These are phyloP conservation scores for Suhomyces tanzawaensis DNA, from an alignment of 805 yeast species.

Conservation along the genomic window DNA sequence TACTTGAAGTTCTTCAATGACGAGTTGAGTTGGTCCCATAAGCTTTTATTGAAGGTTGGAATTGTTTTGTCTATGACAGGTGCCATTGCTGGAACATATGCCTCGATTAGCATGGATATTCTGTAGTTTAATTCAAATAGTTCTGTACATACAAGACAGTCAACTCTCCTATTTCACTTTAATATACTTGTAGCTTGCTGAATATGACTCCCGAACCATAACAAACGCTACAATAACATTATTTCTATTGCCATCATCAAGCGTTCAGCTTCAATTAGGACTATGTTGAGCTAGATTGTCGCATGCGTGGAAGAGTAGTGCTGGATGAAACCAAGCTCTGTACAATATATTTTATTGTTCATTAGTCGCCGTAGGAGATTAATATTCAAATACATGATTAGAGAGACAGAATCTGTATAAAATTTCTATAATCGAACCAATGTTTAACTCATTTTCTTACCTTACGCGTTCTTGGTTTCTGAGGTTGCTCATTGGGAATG, in stretches of 20 bases:
- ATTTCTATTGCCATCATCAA: too few species aligned
- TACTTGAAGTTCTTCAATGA: constrained; percentile 56
- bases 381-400: background rate
- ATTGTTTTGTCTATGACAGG: constrained; percentile 45
- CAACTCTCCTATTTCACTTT: too few species aligned
- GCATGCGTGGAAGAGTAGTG: too few species aligned
- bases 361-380: too few species aligned
- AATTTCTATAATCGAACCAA: background rate
- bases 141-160: background rate
- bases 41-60: constrained; percentile 38
- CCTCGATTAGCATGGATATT: constrained; percentile 24
- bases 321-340: too few species aligned
- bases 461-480: background rate
- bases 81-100: constrained; percentile 61
- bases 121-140: background rate
- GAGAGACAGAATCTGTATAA: too few species aligned
- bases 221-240: too few species aligned
- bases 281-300: too few species aligned
- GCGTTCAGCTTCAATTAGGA: too few species aligned
- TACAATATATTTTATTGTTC: too few species aligned
- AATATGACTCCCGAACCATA: too few species aligned
- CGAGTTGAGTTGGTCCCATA: constrained; percentile 42
- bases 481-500: background rate
- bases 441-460: background rate
- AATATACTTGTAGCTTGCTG: too few species aligned